These are phyloP conservation scores for Claviceps sp. DNA, from an alignment of 2,329 filamentous ascomycete species.

Conservation along the genomic window DNA sequence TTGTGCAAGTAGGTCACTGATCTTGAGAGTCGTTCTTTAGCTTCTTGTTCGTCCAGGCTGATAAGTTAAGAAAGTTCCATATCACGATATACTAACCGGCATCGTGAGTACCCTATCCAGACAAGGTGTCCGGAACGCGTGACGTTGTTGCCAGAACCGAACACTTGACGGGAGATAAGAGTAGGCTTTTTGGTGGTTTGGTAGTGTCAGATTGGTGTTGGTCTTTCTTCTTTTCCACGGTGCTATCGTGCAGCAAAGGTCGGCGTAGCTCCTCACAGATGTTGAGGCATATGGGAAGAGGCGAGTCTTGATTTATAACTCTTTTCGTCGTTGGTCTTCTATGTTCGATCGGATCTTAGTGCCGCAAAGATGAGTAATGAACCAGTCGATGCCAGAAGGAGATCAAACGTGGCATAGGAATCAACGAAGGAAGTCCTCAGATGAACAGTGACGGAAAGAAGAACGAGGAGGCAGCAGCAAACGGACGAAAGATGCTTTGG, in stretches of 20 bases:
- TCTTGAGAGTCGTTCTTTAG: constrained; percentile 10
- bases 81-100: constrained; percentile 15
- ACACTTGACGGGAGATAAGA: neutral
- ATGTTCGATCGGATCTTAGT: neutral
- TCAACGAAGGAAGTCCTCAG: neutral
- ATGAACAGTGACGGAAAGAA: neutral
- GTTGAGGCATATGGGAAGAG: constrained; percentile 1
- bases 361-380: neutral
- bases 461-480: neutral
- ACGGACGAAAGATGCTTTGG: neutral
- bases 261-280: constrained; percentile 1
- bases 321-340: neutral
- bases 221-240: neutral
- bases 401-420: neutral
- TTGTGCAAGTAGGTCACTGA: constrained; percentile 32
- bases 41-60: neutral
- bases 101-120: constrained; percentile 11
- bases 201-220: neutral
- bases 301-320: neutral
- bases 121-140: neutral
- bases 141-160: neutral
- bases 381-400: neutral
- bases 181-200: neutral
- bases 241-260: neutral
- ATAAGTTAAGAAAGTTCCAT: too few species aligned